Conservation (phyloP, 139 green algal species). For the Gonium pectorale region DNA sequence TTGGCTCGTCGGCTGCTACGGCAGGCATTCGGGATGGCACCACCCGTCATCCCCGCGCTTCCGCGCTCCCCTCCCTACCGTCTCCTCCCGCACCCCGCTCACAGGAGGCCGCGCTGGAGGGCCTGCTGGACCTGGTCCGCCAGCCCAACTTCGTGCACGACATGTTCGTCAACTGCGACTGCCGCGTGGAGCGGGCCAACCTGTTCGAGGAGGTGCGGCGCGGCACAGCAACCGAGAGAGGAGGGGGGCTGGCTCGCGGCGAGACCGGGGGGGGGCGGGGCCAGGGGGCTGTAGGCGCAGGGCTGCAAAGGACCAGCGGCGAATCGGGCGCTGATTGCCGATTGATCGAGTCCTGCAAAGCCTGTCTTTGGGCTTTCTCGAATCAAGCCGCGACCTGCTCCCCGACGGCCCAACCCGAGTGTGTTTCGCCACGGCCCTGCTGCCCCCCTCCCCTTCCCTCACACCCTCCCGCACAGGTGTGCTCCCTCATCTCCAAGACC, state of each 20-base stretch:
- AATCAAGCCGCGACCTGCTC: too few species aligned
- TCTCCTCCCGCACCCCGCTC: not conserved
- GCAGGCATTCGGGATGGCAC: too few species aligned
- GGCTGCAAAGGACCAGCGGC: too few species aligned
- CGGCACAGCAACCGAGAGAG: not conserved
- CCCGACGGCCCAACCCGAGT: too few species aligned
- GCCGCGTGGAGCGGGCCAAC: constrained; percentile 75
- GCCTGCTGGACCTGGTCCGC: constrained; percentile 91
- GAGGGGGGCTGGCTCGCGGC: not conserved
- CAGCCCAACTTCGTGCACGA: constrained; percentile 89
- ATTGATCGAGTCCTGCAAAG: too few species aligned
- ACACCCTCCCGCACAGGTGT: constrained; percentile 49
- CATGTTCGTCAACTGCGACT: constrained; percentile 94
- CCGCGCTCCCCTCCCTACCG: not conserved
- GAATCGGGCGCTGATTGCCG: too few species aligned
- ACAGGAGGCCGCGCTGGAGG: constrained; percentile 93
- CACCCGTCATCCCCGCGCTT: not conserved
- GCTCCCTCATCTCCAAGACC: constrained; percentile 80
- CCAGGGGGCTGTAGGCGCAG: too few species aligned
- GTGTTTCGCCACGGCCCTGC: too few species aligned
- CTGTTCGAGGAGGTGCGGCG: constrained; percentile 78
- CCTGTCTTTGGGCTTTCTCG: too few species aligned
- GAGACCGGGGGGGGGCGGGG: too few species aligned
- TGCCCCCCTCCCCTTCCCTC: too few species aligned
- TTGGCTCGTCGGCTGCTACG: too few species aligned